Conservation (phyloP, 306 rosid species). For the Pterocarpus macrocarpus region DNA sequence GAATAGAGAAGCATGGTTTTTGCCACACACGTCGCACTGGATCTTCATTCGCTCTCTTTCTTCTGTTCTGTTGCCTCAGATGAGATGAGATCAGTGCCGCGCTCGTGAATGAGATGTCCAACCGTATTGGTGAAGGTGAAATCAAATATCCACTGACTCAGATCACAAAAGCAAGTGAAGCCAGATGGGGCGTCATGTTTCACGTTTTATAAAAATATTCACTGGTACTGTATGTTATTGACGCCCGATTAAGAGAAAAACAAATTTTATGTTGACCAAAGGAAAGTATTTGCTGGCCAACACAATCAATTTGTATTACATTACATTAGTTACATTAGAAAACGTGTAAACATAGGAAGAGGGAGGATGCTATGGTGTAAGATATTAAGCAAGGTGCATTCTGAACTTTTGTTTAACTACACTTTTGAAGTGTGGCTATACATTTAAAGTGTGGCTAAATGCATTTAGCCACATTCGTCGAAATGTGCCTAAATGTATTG, state of each 20-base stretch:
- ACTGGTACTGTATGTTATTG: background rate
- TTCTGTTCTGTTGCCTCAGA: background rate
- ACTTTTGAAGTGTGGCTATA: no score
- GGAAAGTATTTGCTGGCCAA: background rate
- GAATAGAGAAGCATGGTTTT: conserved; percentile 71
- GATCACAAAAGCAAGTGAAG: background rate
- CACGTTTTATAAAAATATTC: background rate
- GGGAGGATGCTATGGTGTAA: no score
- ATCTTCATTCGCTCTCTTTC: conserved; percentile 68
- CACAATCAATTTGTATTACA: background rate
- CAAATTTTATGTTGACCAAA: background rate
- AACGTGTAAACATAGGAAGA: no score
- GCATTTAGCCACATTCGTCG: no score
- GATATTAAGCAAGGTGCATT: no score
- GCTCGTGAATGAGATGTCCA: background rate
- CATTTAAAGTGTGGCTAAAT: no score
- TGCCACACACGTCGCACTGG: conserved; percentile 88
- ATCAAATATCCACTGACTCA: background rate
- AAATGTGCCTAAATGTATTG: no score
- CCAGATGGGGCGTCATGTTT: background rate
- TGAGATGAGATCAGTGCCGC: background rate
- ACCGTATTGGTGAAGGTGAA: background rate
- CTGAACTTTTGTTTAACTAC: no score
- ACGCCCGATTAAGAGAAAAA: background rate
- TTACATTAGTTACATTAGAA: no score